These are phyloP conservation scores for Ophiocordyceps polyrhachis-furcata DNA, from an alignment of 2,329 filamentous ascomycete genomes.

Conservation along the genomic window DNA sequence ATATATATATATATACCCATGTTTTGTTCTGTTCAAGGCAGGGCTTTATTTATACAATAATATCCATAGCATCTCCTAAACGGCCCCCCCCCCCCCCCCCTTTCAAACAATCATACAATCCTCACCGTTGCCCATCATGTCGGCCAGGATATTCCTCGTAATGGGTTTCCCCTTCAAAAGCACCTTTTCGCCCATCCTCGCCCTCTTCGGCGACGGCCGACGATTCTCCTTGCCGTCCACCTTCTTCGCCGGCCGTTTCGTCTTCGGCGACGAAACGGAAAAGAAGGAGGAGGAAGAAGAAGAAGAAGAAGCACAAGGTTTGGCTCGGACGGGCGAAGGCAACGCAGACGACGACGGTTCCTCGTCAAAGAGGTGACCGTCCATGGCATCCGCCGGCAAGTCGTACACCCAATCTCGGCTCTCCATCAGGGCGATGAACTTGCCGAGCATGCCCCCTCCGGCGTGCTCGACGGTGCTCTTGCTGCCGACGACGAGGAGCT, in stretches of 20 bases:
- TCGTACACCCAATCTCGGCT: constrained; percentile 63
- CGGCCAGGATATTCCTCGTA: constrained; percentile 62
- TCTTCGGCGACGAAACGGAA: constrained; percentile 2
- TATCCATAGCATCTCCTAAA: not conserved
- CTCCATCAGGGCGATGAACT: constrained; percentile 63
- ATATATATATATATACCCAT: no score
- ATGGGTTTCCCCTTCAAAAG: constrained; percentile 50
- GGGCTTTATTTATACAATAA: not conserved
- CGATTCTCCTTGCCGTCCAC: constrained; percentile 25
- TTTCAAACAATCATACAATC: constrained; percentile 6
- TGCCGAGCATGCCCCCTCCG: constrained; percentile 54
- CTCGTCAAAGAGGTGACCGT: constrained; percentile 50
- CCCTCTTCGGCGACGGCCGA: constrained; percentile 30
- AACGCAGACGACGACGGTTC: constrained; percentile 19
- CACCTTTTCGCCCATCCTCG: constrained; percentile 39
- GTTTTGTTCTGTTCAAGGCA: not conserved
- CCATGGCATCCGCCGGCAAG: constrained; percentile 42
- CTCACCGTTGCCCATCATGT: constrained; percentile 30
- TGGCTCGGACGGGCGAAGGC: constrained; percentile 8
- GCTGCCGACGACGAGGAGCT: constrained; percentile 76
- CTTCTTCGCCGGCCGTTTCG: constrained; percentile 4
- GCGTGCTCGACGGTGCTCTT: constrained; percentile 58
- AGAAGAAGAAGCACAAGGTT: no score
- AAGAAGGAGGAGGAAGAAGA: no score
- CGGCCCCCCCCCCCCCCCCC: not conserved